Evolutionary conservation across 345 rosid species (phyloP), one percentile per base, ranked within the genome.

Genomic region (Ceriops zippeliana): DNA sequence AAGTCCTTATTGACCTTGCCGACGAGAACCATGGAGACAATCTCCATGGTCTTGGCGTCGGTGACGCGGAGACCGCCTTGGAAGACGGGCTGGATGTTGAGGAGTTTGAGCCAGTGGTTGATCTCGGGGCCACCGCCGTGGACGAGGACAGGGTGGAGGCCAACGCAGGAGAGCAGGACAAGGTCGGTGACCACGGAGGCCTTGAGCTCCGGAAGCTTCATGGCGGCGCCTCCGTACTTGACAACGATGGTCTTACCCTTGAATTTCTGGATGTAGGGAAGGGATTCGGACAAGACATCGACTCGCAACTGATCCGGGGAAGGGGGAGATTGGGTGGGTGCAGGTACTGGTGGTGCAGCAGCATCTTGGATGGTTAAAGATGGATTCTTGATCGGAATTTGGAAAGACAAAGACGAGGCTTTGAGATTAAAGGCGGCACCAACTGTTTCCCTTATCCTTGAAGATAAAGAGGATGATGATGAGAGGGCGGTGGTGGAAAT

Each of bases 141-240:
- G 69, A 92, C 98, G 9, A 92, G 86, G 42, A 92, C 83, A 27
- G 97, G 96, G 51, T 93, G 92, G 76, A 92, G 96, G 56, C 97
- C 98, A 0, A 92, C 93, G 70, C 87, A 90, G 19, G 97, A 69
- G 64, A 92, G 89, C 67, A 92, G 90, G 31, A 92, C 98, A 38
- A 92, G 90, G 68, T 92, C 98, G 66, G 82, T 83, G 0, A 90
- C 84, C 31, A 92, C 92, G 17, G 91, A 87, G 35, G 91, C 84
- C 73, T 82, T 87, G 35, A 90, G 91, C 35, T 83, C 86, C 63
- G 86, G 83, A 0, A 82, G 82, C 56, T 87, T 91, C 99, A 95
- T 91, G 78, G 99, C 99, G 28, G 96, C 98, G 68, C 98, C 95
- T 34, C 96, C 98, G 65, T 90, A 90, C 81, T 92, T 92, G 81